Evolutionary conservation across 2,329 filamentous ascomycete species (phyloP).

Genomic region (Apiospora rasikravindrae): DNA sequence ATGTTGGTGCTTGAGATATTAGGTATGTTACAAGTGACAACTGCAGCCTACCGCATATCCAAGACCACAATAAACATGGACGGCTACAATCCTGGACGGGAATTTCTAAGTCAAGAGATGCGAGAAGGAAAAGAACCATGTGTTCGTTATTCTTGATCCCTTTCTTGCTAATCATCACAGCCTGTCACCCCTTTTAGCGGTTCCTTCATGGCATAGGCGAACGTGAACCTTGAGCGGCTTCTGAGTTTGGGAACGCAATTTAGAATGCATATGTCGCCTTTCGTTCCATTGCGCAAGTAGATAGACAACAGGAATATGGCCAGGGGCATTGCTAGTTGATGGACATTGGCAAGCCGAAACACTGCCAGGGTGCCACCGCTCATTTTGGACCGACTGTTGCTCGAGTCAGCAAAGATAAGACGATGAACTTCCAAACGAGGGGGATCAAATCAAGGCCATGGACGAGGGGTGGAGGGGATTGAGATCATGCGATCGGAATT

Average conservation of each 20-base stretch:
- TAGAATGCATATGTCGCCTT: not conserved
- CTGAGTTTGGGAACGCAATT: not conserved
- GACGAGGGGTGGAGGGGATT: not conserved
- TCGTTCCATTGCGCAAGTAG: not conserved
- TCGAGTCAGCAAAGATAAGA: slow-evolving; percentile 11
- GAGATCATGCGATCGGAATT: not conserved
- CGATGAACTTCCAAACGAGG: not conserved
- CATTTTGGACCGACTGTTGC: not conserved
- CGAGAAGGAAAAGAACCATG: not conserved
- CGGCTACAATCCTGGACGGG: not conserved
- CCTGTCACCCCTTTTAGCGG: not conserved
- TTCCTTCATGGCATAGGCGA: not conserved
- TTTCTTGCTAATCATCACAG: not conserved
- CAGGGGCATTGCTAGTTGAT: not conserved
- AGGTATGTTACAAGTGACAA: too few relatives aligned
- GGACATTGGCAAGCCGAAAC: not conserved
- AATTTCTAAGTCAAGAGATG: not conserved
- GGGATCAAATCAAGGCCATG: not conserved
- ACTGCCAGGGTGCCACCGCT: not conserved
- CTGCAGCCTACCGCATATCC: not conserved
- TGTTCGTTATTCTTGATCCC: not conserved
- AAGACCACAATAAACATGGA: not conserved
- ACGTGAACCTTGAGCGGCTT: not conserved
- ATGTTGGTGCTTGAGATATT: too few relatives aligned
- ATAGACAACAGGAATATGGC: not conserved